Evolutionary conservation across 306 rosid genomes (phyloP), one percentile per base, ranked within the genome.

Genomic region (Adenanthera pavonina): DNA sequence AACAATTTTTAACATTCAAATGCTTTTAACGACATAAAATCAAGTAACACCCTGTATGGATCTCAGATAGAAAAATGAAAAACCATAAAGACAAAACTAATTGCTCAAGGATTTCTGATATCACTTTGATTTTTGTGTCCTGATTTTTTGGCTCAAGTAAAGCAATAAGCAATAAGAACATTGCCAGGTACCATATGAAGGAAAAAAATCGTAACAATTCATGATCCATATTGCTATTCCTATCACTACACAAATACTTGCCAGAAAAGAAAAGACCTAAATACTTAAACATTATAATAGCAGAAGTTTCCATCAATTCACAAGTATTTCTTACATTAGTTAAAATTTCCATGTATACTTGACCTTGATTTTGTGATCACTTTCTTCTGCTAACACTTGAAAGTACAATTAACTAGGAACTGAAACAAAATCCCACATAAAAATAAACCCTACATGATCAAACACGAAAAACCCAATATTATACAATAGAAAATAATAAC

Each of bases 401-500:
- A 44, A 72, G 38, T 79, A 56, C 34, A 68, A 74, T 19, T 44
- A 62, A 41, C 67, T 72, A 68, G 38, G 43, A 59, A 74, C 20
- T 47, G 70, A 81, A 81, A 43, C 25, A 65, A 54, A 77, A 38
- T 41, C 41, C 46, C 77, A 59, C 49, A 73, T 48, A 30, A 56
- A 51, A 69, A 38, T 8, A 54, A 79, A 79, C 47, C 72, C 69
- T 65, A 71, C 49, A 74, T 56, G 69, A 68, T 52, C 46, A 64
- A 59, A 72, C 56, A 65, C 47, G n/a, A 86, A 79, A 77, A 52
- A 44, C 66, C 34, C 72, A 79, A 71, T 34, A 69, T 80, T 44
- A 77, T 44, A 81, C 7, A 84, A 78, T 54, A 79, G 25, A 84
- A 83, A 72, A 48, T 41, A 49, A 38, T 72, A 81, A 25, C 14